Conservation (phyloP, 805 yeast genomes). For the Candida qinlingensis region DNA sequence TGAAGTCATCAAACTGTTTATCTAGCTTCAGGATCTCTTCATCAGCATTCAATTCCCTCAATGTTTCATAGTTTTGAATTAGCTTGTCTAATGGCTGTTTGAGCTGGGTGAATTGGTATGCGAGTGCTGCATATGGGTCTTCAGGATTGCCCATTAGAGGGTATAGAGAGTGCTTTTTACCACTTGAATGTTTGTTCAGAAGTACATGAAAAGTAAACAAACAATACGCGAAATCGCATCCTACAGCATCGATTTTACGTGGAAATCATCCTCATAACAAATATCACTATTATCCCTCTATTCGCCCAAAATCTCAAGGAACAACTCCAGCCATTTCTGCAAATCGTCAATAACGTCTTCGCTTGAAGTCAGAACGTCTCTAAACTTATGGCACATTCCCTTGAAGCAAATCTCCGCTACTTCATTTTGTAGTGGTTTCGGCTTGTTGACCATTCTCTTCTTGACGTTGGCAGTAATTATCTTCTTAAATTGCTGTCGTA, state of each 20-base stretch:
- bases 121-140: conserved; percentile 10
- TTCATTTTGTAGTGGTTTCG: conserved; percentile 16
- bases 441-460: conserved; percentile 8
- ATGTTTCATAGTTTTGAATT: conserved; percentile 5
- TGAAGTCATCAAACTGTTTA: background rate
- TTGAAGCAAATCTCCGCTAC: conserved; percentile 22
- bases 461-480: conserved; percentile 16
- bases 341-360: conserved; percentile 11
- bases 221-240: background rate
- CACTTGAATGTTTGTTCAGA: too few relatives aligned
- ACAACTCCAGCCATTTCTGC: conserved; percentile 15
- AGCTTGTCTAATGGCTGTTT: conserved; percentile 8
- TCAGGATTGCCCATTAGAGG: background rate
- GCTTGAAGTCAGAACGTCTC: conserved; percentile 6
- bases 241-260: too few relatives aligned
- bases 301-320: conserved; percentile 14
- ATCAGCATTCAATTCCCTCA: conserved; percentile 6
- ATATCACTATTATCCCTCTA: background rate
- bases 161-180: background rate
- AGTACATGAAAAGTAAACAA: background rate
- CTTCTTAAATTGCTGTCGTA: conserved; percentile 15
- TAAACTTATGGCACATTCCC: conserved; percentile 20
- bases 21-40: conserved; percentile 1
- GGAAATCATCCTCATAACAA: too few relatives aligned
- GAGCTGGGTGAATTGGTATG: conserved; percentile 10